phyloP scores from a whole-genome alignment of 2,329 filamentous ascomycete genomes.

The Cladosporium sphaerospermum region DNA sequence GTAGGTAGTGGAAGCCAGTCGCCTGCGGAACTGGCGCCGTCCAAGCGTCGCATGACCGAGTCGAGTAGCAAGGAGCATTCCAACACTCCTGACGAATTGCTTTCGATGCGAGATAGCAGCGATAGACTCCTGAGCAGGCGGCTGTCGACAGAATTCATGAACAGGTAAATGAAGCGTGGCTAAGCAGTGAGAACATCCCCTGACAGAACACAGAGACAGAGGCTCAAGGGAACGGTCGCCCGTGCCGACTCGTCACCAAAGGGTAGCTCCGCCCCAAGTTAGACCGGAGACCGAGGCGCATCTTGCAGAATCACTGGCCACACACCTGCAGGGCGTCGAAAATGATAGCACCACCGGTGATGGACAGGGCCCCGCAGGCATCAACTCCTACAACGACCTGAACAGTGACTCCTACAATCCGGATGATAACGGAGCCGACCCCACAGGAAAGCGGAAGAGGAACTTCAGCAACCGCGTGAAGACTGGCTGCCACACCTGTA shows the following conservation, averaged over 20 bases:
- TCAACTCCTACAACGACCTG: too few species aligned
- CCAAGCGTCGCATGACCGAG: slow-evolving; percentile 9
- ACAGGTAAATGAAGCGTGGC: neutral
- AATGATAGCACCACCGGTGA: neutral
- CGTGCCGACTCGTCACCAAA: slow-evolving; percentile 8
- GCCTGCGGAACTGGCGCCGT: neutral
- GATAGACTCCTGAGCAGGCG: neutral
- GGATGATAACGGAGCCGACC: slow-evolving; percentile 1
- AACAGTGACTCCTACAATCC: neutral
- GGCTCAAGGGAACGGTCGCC: slow-evolving; percentile 8
- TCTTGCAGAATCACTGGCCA: slow-evolving; percentile 9
- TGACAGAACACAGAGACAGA: neutral
- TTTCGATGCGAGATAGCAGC: neutral
- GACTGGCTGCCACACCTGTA: slow-evolving; percentile 88
- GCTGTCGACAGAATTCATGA: neutral
- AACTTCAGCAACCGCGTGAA: slow-evolving; percentile 95
- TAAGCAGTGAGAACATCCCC: neutral
- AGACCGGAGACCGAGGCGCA: slow-evolving; percentile 10
- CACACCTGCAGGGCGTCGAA: slow-evolving; percentile 4
- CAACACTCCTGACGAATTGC: neutral
- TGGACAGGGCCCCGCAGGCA: too few species aligned
- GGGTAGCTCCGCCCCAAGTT: slow-evolving; percentile 5
- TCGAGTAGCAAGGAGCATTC: neutral
- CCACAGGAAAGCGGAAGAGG: slow-evolving; percentile 57
- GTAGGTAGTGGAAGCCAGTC: neutral